Percentiles rank a stretch among this genome's conserved stretches.
Evolutionary conservation across 2,329 filamentous ascomycete species (phyloP).

Genomic region (Aureobasidium sp.): DNA sequence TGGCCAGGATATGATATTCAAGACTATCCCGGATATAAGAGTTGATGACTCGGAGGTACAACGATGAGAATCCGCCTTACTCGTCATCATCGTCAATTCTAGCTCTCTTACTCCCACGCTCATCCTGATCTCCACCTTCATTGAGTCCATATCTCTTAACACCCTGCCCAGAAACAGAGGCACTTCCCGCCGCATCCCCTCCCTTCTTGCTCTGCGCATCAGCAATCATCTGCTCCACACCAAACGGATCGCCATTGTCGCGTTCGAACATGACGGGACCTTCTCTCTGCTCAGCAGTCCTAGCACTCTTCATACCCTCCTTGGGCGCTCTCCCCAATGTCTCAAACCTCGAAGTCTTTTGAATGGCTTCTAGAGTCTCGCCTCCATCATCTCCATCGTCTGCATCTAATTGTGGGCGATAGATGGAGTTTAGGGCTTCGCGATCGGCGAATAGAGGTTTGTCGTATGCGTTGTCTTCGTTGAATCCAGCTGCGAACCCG

Average conservation of each 20-base stretch:
- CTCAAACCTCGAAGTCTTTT: conserved; percentile 79
- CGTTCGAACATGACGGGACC: conserved; percentile 97
- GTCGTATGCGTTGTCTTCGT: conserved; percentile 95
- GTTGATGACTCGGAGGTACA: neutral
- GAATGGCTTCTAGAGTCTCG: conserved; percentile 76
- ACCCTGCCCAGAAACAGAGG: conserved; percentile 35
- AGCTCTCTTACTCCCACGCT: conserved; percentile 56
- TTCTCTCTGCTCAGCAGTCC: conserved; percentile 73
- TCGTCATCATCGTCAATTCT: conserved; percentile 55
- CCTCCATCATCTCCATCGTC: conserved; percentile 70
- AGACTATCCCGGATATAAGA: neutral
- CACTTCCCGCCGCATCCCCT: conserved; percentile 22
- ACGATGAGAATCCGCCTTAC: neutral
- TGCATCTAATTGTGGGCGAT: conserved; percentile 67
- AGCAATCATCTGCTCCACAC: conserved; percentile 86
- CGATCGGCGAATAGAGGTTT: conserved; percentile 95
- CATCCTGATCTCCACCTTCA: conserved; percentile 57
- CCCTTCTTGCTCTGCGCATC: conserved; percentile 55
- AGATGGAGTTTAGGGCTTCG: conserved; percentile 90
- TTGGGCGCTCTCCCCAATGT: conserved; percentile 66
- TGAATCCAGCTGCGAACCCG: conserved; percentile 81
- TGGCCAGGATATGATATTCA: neutral
- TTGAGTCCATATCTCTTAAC: conserved; percentile 66
- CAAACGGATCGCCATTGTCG: conserved; percentile 71
- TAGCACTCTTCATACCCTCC: conserved; percentile 81